These are phyloP conservation scores for Glycine soja DNA, from an alignment of 306 rosid genomes.

Conservation along the genomic window DNA sequence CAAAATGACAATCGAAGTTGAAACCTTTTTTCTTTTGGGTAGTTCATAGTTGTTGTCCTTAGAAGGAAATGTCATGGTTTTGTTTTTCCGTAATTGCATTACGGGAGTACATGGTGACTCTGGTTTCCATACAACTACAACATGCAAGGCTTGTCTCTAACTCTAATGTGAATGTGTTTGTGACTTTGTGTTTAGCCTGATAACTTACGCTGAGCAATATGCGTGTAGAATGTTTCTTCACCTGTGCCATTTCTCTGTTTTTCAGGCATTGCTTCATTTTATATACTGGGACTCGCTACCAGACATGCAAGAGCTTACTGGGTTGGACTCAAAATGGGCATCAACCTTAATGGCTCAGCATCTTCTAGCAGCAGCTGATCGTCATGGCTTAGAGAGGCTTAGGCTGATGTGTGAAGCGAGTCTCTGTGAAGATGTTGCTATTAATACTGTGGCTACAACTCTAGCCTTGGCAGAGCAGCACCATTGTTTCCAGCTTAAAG, in stretches of 20 bases:
- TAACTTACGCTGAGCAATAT: conserved; percentile 38
- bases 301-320: conserved; percentile 78
- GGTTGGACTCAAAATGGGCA: conserved; percentile 69
- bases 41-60: background rate
- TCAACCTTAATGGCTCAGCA: conserved; percentile 87
- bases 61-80: conserved; percentile 25
- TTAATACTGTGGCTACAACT: conserved; percentile 85
- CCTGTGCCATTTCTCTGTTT: conserved; percentile 31
- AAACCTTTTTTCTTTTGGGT: background rate
- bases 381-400: conserved; percentile 83
- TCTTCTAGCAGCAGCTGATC: conserved; percentile 94
- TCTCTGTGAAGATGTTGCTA: conserved; percentile 77
- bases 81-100: conserved; percentile 30
- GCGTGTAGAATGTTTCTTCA: conserved; percentile 35
- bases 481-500: conserved; percentile 85
- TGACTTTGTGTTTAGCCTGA: conserved; percentile 26
- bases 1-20: background rate
- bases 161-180: conserved; percentile 26
- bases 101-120: background rate
- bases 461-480: conserved; percentile 94
- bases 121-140: conserved; percentile 17
- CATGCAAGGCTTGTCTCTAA: conserved; percentile 5
- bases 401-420: conserved; percentile 70
- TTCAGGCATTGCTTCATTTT: conserved; percentile 86
- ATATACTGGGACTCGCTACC: conserved; percentile 88